These are phyloP conservation scores for Cercophora sp. DNA, from an alignment of 495 filamentous ascomycete species.

Conservation along the genomic window DNA sequence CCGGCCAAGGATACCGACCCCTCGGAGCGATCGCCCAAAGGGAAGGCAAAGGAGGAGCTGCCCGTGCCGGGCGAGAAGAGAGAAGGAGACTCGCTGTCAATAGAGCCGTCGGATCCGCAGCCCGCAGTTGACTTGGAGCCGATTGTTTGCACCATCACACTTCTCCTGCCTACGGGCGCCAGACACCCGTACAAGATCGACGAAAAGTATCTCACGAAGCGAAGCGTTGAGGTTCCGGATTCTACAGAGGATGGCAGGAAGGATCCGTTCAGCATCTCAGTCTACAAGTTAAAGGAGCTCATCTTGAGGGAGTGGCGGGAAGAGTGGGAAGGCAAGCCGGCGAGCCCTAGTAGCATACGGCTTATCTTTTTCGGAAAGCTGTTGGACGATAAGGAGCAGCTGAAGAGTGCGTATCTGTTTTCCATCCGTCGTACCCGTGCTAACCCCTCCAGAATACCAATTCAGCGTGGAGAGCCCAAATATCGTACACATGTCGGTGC, in stretches of 20 bases:
- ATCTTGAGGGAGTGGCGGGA: slow-evolving; percentile 86
- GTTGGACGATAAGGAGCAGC: slow-evolving; percentile 76
- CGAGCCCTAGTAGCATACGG: slow-evolving; percentile 78
- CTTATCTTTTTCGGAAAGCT: slow-evolving; percentile 86
- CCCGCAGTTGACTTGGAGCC: slow-evolving; percentile 8
- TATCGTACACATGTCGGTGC: slow-evolving; percentile 90
- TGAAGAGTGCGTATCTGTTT: slow-evolving; percentile 44
- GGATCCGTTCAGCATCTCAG: slow-evolving; percentile 82
- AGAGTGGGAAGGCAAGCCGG: slow-evolving; percentile 83
- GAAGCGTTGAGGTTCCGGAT: slow-evolving; percentile 68
- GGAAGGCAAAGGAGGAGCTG: slow-evolving; percentile 34
- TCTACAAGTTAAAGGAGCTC: slow-evolving; percentile 88
- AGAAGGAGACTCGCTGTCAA: slow-evolving; percentile 37
- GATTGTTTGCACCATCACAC: slow-evolving; percentile 55
- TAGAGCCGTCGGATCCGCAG: slow-evolving; percentile 38
- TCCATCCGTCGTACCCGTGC: background rate
- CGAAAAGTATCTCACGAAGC: slow-evolving; percentile 75
- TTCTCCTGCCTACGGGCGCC: slow-evolving; percentile 75
- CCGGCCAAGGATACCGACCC: slow-evolving; percentile 7
- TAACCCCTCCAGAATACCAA: slow-evolving; percentile 59
- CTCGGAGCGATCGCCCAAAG: slow-evolving; percentile 1
- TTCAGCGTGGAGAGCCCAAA: slow-evolving; percentile 69
- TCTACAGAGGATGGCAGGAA: slow-evolving; percentile 47
- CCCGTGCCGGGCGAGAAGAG: slow-evolving; percentile 23
- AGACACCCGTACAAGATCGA: slow-evolving; percentile 85